Base-by-base conservation (phyloP, 805 yeast species). In the Torulaspora maleeae region DNA sequence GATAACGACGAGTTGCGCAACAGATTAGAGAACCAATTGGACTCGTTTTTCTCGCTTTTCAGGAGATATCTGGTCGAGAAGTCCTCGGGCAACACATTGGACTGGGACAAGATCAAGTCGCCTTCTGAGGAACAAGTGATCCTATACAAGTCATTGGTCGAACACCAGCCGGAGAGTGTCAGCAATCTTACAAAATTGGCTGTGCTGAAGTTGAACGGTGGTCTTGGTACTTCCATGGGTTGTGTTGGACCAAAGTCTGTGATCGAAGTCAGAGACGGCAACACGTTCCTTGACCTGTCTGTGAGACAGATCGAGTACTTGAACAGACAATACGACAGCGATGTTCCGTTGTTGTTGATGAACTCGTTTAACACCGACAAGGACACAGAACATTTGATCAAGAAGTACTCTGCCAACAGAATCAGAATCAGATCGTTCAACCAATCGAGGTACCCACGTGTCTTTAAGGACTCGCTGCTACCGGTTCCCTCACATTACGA, bases 231-330 rank as follows among this genome's bases (percentile, higher is more conserved):
- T 16, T 91, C 98, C 8, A 93, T 93, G 99, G 99, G 99, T 47
- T 93, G 99, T 74, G 97, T 93, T 51, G 99, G 99, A 48, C 99
- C 99, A 53, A 90, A 90, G 71, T 86, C 96, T 22, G 95, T 93
- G 55, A 93, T 93, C 65, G 99, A 93, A 74, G 99, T 93, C 39
- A 86, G 99, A 70, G 99, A 93, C 60, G 98, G 98, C 50, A 95
- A 93, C 77, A 86, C 97, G 34, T 93, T 93, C 69, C 77, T 93
- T 66, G 99, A 93, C 68, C 78, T 93, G 58, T 77, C 96, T 38
- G 99, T 93, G 36, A 86, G 99, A 68, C 99, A 93, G 74, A 91
- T 93, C 59, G 97, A 90, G 73, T 86, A 88, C 68, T 78, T 93
- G 66, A 93, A 93, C 76, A 80, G 95, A 63, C 82, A 80, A 55